These are phyloP conservation scores for Biancaea sappan DNA, from an alignment of 306 rosid genomes.

Conservation along the genomic window DNA sequence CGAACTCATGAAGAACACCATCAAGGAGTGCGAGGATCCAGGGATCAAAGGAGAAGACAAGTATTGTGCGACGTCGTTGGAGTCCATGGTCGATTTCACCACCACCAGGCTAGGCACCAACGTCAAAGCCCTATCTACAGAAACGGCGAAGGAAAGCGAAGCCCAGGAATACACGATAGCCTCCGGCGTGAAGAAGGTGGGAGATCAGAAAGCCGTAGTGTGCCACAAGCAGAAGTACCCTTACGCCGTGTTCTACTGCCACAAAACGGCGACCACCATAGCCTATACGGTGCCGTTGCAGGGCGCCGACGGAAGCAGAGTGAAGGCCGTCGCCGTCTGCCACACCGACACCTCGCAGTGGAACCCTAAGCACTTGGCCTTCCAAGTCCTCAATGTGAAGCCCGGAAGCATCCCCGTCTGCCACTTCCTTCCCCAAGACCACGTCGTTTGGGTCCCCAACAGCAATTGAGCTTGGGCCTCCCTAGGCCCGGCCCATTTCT, in stretches of 20 bases:
- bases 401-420: constrained; percentile 80
- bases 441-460: constrained; percentile 71
- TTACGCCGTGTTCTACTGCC: constrained; percentile 82
- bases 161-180: constrained; percentile 49
- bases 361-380: constrained; percentile 89
- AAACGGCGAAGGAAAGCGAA: constrained; percentile 46
- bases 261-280: constrained; percentile 43
- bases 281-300: constrained; percentile 57
- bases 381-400: constrained; percentile 70
- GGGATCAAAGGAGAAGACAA: constrained; percentile 61
- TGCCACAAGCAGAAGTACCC: constrained; percentile 78
- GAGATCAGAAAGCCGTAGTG: constrained; percentile 49
- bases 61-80: constrained; percentile 84
- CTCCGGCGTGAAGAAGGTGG: constrained; percentile 45
- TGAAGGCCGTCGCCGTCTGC: constrained; percentile 72
- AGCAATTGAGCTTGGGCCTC: constrained; percentile 1
- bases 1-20: constrained; percentile 42
- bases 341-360: constrained; percentile 75
- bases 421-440: constrained; percentile 89
- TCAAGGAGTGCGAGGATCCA: constrained; percentile 58
- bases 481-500: too few relatives aligned
- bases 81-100: constrained; percentile 82
- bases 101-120: constrained; percentile 65
- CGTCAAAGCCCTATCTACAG: constrained; percentile 59
- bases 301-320: constrained; percentile 55